Conservation (phyloP, 2,329 filamentous ascomycete genomes). For the Endothia cerciana region DNA sequence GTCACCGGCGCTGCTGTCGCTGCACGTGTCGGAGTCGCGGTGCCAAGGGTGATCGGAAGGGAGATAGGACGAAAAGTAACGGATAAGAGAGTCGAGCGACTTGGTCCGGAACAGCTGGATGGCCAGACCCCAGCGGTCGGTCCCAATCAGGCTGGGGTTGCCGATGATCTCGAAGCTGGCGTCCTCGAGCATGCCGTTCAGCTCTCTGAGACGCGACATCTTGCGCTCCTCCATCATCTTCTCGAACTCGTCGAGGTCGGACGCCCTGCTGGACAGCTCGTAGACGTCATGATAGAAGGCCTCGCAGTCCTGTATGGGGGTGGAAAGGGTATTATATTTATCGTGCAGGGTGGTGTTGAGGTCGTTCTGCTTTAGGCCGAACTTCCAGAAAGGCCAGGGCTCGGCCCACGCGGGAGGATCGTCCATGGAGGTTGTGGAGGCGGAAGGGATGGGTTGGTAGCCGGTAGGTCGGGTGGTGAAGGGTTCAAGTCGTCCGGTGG, state of each 20-base stretch:
- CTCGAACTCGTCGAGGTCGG: constrained; percentile 58
- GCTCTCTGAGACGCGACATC: constrained; percentile 56
- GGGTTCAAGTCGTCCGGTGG: not conserved
- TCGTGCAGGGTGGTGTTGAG: constrained; percentile 62
- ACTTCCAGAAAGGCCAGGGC: constrained; percentile 65
- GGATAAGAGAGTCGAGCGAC: constrained; percentile 63
- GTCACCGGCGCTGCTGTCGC: constrained; percentile 44
- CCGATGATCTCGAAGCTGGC: constrained; percentile 65
- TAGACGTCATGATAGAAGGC: constrained; percentile 65
- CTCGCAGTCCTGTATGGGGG: constrained; percentile 61
- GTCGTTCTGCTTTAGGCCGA: constrained; percentile 63
- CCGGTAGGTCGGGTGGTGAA: not conserved
- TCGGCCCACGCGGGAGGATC: constrained; percentile 46
- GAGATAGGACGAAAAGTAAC: constrained; percentile 63
- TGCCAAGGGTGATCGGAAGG: constrained; percentile 54
- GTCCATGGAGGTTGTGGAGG: constrained; percentile 51
- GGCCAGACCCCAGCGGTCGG: constrained; percentile 61
- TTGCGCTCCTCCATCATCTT: constrained; percentile 57
- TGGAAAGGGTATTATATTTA: constrained; percentile 62
- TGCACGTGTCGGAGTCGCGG: constrained; percentile 39
- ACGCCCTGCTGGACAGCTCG: constrained; percentile 58
- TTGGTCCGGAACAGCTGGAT: constrained; percentile 62
- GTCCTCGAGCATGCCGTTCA: constrained; percentile 59
- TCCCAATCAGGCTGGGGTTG: constrained; percentile 61
- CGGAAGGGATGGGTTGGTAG: constrained; percentile 3